A percentile compares a stretch with the other conserved stretches of the same genome.
Evolutionary conservation across 2,329 filamentous ascomycete species (phyloP).

Genomic region (Penicillium olsonii): DNA sequence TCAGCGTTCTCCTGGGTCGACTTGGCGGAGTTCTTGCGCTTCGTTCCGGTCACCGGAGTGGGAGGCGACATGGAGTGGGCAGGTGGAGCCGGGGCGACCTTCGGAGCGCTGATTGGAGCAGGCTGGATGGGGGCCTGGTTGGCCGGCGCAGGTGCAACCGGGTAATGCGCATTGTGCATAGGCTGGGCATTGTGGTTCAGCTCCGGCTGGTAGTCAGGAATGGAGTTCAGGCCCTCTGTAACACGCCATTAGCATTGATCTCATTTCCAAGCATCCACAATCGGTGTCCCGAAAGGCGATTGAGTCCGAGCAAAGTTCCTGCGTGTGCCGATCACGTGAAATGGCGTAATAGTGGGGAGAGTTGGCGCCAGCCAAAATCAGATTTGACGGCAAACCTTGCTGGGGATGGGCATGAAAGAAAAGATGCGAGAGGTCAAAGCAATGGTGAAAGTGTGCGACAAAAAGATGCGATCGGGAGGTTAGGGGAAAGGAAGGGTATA

Average conservation of each 20-base stretch:
- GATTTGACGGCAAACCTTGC: constrained; percentile 12
- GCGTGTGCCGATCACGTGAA: constrained; percentile 33
- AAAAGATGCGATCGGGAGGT: not conserved
- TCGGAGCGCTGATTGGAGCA: constrained; percentile 13
- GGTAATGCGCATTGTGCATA: constrained; percentile 27
- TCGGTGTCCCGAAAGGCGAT: constrained; percentile 13
- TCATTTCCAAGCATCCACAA: constrained; percentile 5
- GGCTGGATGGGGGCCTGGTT: constrained; percentile 22
- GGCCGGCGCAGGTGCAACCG: constrained; percentile 18
- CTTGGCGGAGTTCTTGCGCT: constrained; percentile 42
- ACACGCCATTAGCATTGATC: constrained; percentile 17
- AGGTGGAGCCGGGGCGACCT: constrained; percentile 20
- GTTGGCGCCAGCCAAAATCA: constrained; percentile 25
- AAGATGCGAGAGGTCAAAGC: constrained; percentile 16
- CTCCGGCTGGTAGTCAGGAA: constrained; percentile 33
- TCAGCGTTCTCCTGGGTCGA: constrained; percentile 57
- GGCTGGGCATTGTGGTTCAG: constrained; percentile 31
- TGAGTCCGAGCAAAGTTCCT: constrained; percentile 1
- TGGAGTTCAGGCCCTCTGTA: constrained; percentile 35
- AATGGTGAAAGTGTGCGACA: not conserved
- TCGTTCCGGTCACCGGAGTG: constrained; percentile 27
- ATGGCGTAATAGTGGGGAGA: constrained; percentile 34
- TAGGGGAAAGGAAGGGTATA: not conserved
- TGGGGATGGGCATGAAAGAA: constrained; percentile 15
- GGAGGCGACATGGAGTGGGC: constrained; percentile 14